Evolutionary conservation across 495 filamentous ascomycete genomes (phyloP), one percentile per base, ranked within the genome.

Genomic region (Podospora sp.): DNA sequence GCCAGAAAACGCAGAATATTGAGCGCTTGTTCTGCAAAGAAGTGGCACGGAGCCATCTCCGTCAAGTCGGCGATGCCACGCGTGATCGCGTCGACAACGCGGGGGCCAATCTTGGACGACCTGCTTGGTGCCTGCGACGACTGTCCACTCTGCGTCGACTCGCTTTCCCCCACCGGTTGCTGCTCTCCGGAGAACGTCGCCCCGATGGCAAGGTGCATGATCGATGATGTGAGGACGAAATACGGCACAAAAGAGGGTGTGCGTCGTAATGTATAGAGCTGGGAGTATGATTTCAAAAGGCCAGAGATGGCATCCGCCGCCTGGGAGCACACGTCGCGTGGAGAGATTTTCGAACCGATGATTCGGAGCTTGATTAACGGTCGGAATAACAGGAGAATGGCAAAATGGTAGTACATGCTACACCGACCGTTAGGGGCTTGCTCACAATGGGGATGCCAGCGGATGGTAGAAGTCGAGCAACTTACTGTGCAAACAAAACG

Each of bases 331-430:
- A 89, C 84, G 49, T 90, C 87, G 9, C 85, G 82, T n/a, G 89
- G 88, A 21, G 78, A 81, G n/a, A 89, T 79, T 20, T 79, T 76
- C 0, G 84, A 87, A 20, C 86, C 80, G 60, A 83, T 77, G 40
- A 91, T 80, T 20, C 85, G 81, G 8, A 89, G 77, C 65, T 87
- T 87, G 65, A 90, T 86, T 24, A 91, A 82, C 0, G 89, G 89
- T 2, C 87, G 84, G 68, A 90, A 90, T 20, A 91, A 81, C 14
- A 88, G 80, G 1, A 90, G 78, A 57, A 90, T 83, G 26, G 86
- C 83, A 58, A 84, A 87, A 66, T 90, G 85, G 64, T 89, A 90
- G 65, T 89, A 86, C 82, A 90, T 89, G 72, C 88, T 89, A 60
- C 35, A 2, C 0, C 18, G 24, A 27, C 2, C 16, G 46, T 67